Conservation (phyloP, 306 rosid species). For the Sesbania bispinosa region DNA sequence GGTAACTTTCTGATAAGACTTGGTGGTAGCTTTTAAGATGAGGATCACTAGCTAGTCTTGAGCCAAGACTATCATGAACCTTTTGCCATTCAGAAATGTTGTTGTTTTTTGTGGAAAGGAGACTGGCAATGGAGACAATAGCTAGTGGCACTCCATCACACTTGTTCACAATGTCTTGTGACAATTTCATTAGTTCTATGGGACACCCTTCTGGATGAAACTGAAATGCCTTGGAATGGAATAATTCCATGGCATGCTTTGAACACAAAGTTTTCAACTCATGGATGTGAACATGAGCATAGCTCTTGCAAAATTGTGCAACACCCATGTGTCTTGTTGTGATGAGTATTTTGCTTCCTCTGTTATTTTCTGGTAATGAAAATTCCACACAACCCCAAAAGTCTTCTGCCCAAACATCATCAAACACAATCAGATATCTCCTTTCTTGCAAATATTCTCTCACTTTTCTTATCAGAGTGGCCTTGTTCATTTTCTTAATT, state of each 20-base stretch:
- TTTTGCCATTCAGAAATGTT: too few relatives aligned
- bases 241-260: neutral
- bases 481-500: neutral
- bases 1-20: too few relatives aligned
- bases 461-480: neutral
- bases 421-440: neutral
- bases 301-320: neutral
- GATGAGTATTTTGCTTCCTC: neutral
- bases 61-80: too few relatives aligned
- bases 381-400: neutral
- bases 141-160: constrained; percentile 25
- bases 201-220: neutral
- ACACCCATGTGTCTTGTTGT: neutral
- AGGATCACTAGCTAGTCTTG: too few relatives aligned
- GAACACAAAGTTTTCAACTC: neutral
- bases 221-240: neutral
- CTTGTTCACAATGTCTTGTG: neutral
- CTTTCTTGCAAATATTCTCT: neutral
- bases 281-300: neutral
- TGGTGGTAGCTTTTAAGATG: too few relatives aligned
- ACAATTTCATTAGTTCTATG: neutral
- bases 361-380: neutral
- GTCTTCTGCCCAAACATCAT: neutral
- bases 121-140: constrained; percentile 4
- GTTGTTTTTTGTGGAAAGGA: constrained; percentile 3